phyloP scores from a whole-genome alignment of 768 basidiomycete genomes.

The Hypholoma sublateritium region DNA sequence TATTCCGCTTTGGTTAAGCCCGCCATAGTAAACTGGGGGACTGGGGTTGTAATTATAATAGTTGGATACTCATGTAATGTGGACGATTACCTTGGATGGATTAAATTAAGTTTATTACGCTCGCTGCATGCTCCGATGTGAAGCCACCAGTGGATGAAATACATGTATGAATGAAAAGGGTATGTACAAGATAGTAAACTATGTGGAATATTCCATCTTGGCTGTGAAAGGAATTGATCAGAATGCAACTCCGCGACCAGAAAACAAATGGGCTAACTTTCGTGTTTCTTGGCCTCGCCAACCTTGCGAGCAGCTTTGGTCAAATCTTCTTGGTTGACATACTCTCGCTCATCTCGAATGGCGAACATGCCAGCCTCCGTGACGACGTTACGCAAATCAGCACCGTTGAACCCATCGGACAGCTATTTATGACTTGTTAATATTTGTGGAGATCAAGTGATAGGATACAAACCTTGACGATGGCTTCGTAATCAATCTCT shows the following conservation, averaged over 20 bases:
- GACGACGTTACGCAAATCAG: constrained; percentile 92
- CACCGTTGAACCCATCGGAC: constrained; percentile 93
- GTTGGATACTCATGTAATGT: constrained; percentile 13
- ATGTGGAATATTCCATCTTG: constrained; percentile 55
- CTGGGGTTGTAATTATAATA: constrained; percentile 20
- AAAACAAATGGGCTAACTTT: constrained; percentile 59
- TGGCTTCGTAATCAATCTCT: constrained; percentile 96
- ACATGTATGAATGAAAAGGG: constrained; percentile 7
- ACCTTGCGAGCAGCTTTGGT: constrained; percentile 96
- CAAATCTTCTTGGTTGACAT: constrained; percentile 91
- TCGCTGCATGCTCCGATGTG: neutral
- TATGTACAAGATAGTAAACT: constrained; percentile 21
- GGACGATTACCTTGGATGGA: constrained; percentile 12
- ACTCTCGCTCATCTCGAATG: constrained; percentile 94
- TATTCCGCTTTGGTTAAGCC: constrained; percentile 59
- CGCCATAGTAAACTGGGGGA: neutral
- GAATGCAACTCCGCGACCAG: neutral
- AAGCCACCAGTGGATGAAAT: neutral
- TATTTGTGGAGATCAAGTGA: constrained; percentile 1
- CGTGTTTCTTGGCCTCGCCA: constrained; percentile 96
- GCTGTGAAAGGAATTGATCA: constrained; percentile 29
- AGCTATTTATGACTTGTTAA: constrained; percentile 42
- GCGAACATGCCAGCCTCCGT: constrained; percentile 99
- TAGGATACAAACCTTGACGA: constrained; percentile 78
- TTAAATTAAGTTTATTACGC: neutral